phyloP scores from a whole-genome alignment of 805 yeast genomes.

The Barnettozyma wickerhamii region DNA sequence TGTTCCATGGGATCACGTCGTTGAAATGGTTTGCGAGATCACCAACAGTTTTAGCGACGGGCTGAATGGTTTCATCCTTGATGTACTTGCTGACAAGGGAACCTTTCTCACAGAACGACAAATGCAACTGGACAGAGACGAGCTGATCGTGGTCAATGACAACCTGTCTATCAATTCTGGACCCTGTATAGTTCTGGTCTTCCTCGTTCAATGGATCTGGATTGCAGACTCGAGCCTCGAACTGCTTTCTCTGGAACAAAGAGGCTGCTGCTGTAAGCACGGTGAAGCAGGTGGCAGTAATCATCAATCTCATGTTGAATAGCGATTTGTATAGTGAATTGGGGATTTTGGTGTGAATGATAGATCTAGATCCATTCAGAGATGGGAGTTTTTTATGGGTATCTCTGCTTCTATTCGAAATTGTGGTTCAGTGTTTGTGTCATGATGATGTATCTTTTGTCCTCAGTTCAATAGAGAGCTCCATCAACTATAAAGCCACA shows the following conservation, averaged over 20 bases:
- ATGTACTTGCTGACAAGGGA: constrained; percentile 4
- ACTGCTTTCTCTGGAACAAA: neutral
- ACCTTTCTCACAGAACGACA: constrained; percentile 14
- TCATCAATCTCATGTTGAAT: too few species aligned
- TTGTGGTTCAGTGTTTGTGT: too few species aligned
- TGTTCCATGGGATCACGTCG: constrained; percentile 15
- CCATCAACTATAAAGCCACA: too few species aligned
- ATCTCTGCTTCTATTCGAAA: too few species aligned
- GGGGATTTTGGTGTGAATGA: too few species aligned
- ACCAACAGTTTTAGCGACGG: neutral
- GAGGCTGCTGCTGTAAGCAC: neutral
- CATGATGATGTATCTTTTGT: too few species aligned
- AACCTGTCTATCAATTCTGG: constrained; percentile 15
- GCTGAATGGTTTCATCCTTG: constrained; percentile 3
- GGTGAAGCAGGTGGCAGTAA: neutral
- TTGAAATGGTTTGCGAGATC: neutral
- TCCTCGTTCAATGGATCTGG: constrained; percentile 5
- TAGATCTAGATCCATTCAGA: too few species aligned
- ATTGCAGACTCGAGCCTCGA: constrained; percentile 11
- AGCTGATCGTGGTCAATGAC: neutral
- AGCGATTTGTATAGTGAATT: too few species aligned
- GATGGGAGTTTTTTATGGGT: too few species aligned
- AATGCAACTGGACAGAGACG: constrained; percentile 9
- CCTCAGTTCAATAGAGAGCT: too few species aligned
- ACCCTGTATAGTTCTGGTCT: constrained; percentile 11